Evolutionary conservation across 1,284 basidiomycete genomes (phyloP).

Genomic region (Pascua sp.): DNA sequence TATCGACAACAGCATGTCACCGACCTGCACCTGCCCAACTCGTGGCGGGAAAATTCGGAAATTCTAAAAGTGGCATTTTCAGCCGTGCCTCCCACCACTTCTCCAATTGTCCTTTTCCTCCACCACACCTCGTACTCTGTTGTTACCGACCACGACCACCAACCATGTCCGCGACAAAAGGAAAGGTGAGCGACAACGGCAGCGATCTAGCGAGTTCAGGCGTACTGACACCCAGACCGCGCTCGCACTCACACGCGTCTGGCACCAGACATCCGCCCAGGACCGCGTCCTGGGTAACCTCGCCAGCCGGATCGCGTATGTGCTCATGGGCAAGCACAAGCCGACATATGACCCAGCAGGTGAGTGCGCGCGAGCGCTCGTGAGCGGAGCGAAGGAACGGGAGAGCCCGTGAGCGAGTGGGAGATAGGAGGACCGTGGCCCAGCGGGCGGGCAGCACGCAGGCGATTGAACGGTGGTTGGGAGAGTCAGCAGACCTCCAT

Average conservation of each 20-base stretch:
- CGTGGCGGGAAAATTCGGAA: constrained; percentile 3
- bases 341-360: constrained; percentile 91
- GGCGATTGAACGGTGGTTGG: no score
- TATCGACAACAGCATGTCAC: not conserved
- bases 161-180: constrained; percentile 27
- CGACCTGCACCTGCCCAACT: not conserved
- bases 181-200: constrained; percentile 29
- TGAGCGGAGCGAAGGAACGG: not conserved
- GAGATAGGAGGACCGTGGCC: no score
- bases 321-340: constrained; percentile 99
- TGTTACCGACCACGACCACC: not conserved
- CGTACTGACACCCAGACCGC: constrained; percentile 63
- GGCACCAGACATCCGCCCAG: constrained; percentile 92
- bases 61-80: constrained; percentile 2
- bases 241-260: constrained; percentile 85
- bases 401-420: no score
- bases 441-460: no score
- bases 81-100: not conserved
- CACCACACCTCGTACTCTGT: constrained; percentile 7
- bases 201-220: not conserved
- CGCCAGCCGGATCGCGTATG: constrained; percentile 86
- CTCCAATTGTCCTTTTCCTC: no score
- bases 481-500: no score
- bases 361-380: constrained; percentile 47
- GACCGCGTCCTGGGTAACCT: constrained; percentile 88